Evolutionary conservation across 2,329 filamentous ascomycete genomes (phyloP), one percentile per base, ranked within the genome.

Genomic region (Arthrobotrys iridis): DNA sequence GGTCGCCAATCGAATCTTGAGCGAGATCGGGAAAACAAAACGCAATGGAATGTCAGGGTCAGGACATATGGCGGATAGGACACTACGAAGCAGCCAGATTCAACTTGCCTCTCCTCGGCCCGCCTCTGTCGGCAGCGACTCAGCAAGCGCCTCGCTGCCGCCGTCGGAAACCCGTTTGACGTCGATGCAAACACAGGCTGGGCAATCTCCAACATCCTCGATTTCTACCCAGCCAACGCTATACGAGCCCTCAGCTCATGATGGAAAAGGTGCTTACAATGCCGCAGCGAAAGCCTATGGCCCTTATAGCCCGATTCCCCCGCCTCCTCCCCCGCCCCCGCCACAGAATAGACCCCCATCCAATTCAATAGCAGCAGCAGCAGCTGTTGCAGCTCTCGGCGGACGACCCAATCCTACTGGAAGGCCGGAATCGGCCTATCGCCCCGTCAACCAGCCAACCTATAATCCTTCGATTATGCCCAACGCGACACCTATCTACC

Each of bases 1-100:
- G 68, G 91, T 92, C 37, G 95, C 95, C 45, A 98, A 97, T 82
- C 89, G 96, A 81, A 97, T 99, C 78, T 83, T 98, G 64, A 90
- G 93, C 77, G 92, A 93, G 57, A 91, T 97, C 79, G 88, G 92
- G 80, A 89, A 89, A 57, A 79, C 75, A 24, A 76, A 90, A 8
- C 66, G 57, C 6, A 73, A 65, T 33, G 71, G 71, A 2, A 63
- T 68, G 4, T 58, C 71, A 4, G 24, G 71, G 3, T 50, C 63
- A 11, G 50, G 71, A 2, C 66, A 71, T 57, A 75, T 75, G 71
- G 71, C 71, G 6, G 63, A 67, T 30, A 66, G 63, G 43, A 75
- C 63, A 8, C 57, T 75, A 5, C 58, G 71, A 15, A 52, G 57
- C 4, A 57, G 33, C 3, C 71, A 75, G 41, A 57, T 40, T 20